Evolutionary conservation across 345 rosid genomes (phyloP).

Genomic region (Arabidopsis arenosa): DNA sequence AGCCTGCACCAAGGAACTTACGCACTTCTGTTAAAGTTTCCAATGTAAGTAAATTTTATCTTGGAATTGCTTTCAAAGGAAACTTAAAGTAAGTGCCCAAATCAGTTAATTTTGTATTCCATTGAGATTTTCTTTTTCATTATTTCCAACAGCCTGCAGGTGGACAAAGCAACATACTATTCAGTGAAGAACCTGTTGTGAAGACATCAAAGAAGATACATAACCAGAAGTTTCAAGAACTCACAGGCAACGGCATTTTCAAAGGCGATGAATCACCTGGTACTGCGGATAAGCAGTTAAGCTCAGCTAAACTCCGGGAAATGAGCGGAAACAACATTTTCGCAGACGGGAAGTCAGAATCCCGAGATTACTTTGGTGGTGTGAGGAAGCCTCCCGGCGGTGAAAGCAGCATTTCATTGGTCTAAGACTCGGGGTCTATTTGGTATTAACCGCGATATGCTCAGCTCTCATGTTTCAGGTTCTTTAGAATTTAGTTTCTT

Average conservation of each 20-base stretch:
- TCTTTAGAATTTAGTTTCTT: conserved; percentile 25
- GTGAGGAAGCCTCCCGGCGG: conserved; percentile 92
- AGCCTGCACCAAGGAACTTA: conserved; percentile 70
- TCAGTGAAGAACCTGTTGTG: conserved; percentile 63
- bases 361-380: conserved; percentile 76
- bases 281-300: conserved; percentile 70
- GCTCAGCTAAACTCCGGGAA: conserved; percentile 76
- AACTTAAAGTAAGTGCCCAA: not conserved
- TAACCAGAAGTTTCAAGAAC: conserved; percentile 73
- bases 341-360: conserved; percentile 76
- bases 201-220: conserved; percentile 80
- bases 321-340: conserved; percentile 85
- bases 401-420: conserved; percentile 75
- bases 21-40: conserved; percentile 79
- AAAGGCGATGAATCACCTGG: conserved; percentile 71
- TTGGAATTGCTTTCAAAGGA: not conserved
- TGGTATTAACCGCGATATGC: not conserved
- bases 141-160: conserved; percentile 64
- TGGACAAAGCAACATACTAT: conserved; percentile 74
- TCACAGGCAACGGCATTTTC: conserved; percentile 80
- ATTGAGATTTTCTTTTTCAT: not conserved
- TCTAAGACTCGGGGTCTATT: conserved; percentile 10
- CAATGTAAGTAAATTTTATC: conserved; percentile 52
- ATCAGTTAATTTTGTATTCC: not conserved
- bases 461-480: conserved; percentile 23